Conservation (phyloP, 2,329 filamentous ascomycete genomes). For the Penicillium sp. region DNA sequence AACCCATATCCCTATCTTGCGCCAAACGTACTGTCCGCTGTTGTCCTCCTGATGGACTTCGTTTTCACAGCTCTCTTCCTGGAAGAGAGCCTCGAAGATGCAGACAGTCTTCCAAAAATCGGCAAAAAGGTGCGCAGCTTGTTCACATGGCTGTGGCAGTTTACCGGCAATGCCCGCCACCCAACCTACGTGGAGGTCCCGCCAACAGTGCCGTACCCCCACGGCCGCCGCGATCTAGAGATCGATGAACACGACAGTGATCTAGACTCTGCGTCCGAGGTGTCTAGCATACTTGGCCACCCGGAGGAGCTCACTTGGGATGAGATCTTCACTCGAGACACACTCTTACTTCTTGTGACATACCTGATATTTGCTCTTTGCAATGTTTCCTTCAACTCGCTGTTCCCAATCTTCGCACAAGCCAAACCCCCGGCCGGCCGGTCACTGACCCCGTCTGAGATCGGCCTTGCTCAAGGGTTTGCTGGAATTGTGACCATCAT, state of each 20-base stretch:
- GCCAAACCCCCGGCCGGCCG: conserved; percentile 73
- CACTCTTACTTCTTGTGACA: conserved; percentile 73
- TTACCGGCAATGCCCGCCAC: conserved; percentile 53
- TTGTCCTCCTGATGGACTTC: conserved; percentile 68
- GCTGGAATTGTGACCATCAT: conserved; percentile 81
- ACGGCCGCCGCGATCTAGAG: conserved; percentile 25
- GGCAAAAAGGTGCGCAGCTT: conserved; percentile 57
- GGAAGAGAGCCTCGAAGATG: conserved; percentile 77
- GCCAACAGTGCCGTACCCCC: conserved; percentile 25
- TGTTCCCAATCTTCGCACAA: conserved; percentile 91
- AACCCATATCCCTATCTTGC: conserved; percentile 75
- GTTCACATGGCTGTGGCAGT: conserved; percentile 69
- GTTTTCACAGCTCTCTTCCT: conserved; percentile 74
- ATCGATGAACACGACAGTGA: conserved; percentile 41
- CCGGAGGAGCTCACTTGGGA: conserved; percentile 52
- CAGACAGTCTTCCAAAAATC: conserved; percentile 59
- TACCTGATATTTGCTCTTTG: conserved; percentile 92
- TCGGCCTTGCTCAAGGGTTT: conserved; percentile 80
- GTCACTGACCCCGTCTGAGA: conserved; percentile 69
- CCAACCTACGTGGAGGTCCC: conserved; percentile 57
- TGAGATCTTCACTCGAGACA: conserved; percentile 73
- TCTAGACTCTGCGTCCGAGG: conserved; percentile 43
- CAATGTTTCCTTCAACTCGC: conserved; percentile 91
- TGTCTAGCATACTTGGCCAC: conserved; percentile 37
- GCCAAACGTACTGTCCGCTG: conserved; percentile 77